A percentile compares a stretch with the other conserved stretches of the same genome.
These are phyloP conservation scores for Termitomyces sp. DNA, from an alignment of 768 basidiomycete species.

Conservation along the genomic window DNA sequence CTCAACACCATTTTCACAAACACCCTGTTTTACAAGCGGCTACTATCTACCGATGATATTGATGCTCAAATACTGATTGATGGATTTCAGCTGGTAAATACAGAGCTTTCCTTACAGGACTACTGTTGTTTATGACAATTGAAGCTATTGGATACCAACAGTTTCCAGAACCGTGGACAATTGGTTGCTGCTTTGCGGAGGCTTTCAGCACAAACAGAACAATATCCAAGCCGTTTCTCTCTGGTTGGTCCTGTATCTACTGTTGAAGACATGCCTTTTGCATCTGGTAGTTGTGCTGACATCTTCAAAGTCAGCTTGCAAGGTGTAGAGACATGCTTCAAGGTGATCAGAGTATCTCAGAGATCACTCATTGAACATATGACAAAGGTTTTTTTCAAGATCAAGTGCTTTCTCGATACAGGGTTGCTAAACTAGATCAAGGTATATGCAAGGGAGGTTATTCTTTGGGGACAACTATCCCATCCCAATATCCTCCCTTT, in stretches of 20 bases:
- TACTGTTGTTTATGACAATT: neutral
- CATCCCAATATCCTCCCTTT: neutral
- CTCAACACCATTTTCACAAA: neutral
- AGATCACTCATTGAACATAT: neutral
- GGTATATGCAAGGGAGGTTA: slow-evolving; percentile 13
- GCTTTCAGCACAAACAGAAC: neutral
- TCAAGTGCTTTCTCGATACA: too few species aligned
- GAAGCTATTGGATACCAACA: neutral
- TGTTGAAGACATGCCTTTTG: neutral
- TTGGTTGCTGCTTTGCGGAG: slow-evolving; percentile 5
- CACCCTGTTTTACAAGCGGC: neutral
- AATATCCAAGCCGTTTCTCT: neutral
- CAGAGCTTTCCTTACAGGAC: neutral
- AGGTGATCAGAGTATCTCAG: slow-evolving; percentile 1
- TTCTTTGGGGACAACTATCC: neutral
- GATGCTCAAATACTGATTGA: neutral
- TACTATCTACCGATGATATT: neutral
- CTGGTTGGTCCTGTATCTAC: neutral
- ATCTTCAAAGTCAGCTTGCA: neutral
- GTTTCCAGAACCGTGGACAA: neutral
- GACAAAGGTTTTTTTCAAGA: neutral
- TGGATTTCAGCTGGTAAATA: neutral
- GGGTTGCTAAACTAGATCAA: neutral
- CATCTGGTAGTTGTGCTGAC: slow-evolving; percentile 1
- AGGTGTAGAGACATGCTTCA: slow-evolving; percentile 2